Evolutionary conservation across 1,139 yeast species (phyloP).

Genomic region (Kodamaea arcana): DNA sequence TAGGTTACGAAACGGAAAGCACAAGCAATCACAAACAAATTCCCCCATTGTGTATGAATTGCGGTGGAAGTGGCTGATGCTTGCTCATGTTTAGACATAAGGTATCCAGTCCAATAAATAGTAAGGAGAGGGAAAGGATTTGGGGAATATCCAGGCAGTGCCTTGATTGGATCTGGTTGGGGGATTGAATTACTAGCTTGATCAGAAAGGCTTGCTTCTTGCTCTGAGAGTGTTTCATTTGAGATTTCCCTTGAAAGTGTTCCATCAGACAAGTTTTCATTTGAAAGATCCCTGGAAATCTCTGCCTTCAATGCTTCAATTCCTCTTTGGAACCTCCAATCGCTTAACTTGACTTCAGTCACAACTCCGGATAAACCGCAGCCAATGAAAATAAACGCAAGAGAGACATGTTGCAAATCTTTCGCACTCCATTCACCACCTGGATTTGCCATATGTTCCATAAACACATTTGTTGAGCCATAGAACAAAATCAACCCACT

Average conservation of each 20-base stretch:
- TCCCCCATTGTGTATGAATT: conserved; percentile 92
- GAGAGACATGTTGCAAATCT: conserved; percentile 91
- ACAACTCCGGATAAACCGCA: conserved; percentile 89
- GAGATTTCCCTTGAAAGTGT: too few relatives aligned
- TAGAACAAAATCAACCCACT: conserved; percentile 75
- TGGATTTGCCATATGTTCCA: conserved; percentile 75
- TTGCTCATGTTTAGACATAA: conserved; percentile 94
- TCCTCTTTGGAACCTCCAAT: conserved; percentile 46
- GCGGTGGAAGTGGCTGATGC: conserved; percentile 71
- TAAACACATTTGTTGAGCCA: conserved; percentile 81
- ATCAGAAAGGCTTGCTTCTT: conserved; percentile 5
- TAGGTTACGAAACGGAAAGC: conserved; percentile 71
- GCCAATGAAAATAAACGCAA: conserved; percentile 92
- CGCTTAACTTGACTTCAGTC: conserved; percentile 55
- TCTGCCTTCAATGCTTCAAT: conserved; percentile 1
- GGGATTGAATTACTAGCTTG: conserved; percentile 30
- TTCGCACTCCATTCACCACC: conserved; percentile 87
- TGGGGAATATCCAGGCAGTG: conserved; percentile 72
- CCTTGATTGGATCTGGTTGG: too few relatives aligned
- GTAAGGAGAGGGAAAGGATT: conserved; percentile 93
- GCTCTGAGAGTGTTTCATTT: too few relatives aligned
- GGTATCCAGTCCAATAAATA: conserved; percentile 93
- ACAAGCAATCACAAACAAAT: conserved; percentile 71
- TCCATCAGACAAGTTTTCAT: too few relatives aligned
- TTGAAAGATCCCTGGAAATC: background rate